A percentile compares a stretch with the other conserved stretches of the same genome.
Evolutionary conservation across 129 eudicot genomes (phyloP).

Genomic region (Tagetes patula): DNA sequence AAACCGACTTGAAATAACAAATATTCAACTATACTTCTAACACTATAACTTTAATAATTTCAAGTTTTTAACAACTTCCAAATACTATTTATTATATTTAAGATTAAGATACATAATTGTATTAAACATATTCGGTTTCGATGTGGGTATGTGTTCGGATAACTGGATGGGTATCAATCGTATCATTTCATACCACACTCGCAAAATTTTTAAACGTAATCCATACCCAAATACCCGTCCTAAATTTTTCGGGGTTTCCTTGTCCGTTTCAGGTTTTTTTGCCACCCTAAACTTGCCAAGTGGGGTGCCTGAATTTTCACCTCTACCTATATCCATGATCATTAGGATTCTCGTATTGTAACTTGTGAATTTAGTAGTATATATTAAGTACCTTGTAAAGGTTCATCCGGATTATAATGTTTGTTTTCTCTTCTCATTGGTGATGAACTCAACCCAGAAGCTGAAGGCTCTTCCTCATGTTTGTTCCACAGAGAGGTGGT

Average conservation of each 20-base stretch:
- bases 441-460: slow-evolving; percentile 28
- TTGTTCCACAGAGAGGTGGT: slow-evolving; percentile 36
- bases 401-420: slow-evolving; percentile 16
- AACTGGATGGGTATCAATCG: too few species aligned
- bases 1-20: background rate
- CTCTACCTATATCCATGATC: slow-evolving; percentile 11
- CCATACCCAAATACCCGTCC: background rate
- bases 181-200: background rate
- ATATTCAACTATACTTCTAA: background rate
- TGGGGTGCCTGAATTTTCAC: background rate
- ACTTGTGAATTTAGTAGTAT: slow-evolving; percentile 1
- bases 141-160: background rate
- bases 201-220: too few species aligned
- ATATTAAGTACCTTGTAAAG: slow-evolving; percentile 12
- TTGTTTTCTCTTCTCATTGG: slow-evolving; percentile 17
- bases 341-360: background rate
- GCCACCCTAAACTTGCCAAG: too few species aligned
- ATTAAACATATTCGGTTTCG: background rate
- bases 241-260: background rate
- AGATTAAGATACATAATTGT: too few species aligned
- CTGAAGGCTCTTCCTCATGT: slow-evolving; percentile 21
- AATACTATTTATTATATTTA: too few species aligned
- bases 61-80: background rate
- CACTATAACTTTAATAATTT: background rate
- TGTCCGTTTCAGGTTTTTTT: background rate